Evolutionary conservation across 352 stramenopile genomes (phyloP), one percentile per base, ranked within the genome.

Genomic region (Phytophthora europaea): DNA sequence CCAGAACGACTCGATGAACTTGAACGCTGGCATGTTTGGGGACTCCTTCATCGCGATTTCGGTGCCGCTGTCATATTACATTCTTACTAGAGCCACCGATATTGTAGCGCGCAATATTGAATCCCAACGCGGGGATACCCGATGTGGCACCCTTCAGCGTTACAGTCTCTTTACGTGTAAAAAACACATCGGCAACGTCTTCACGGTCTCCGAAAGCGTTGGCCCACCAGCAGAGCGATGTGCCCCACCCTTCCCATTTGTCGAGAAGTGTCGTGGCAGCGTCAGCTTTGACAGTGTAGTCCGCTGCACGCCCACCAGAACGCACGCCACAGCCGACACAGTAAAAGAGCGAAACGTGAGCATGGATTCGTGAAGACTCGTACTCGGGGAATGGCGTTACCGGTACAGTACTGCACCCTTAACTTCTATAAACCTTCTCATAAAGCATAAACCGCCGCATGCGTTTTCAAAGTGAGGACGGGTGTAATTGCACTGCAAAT

Each of bases 51-150:
- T 91, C 6, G 61, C 59, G 10, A 82, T 67, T 23, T 72, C 62
- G 15, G 71, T 86, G 20, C 80, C 82, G 40, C 62, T 65, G 31
- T 85, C 66, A 61, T 81, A 87, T 78, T 9, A 79, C 74, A 53
- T 87, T 80, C 36, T 56, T 79, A 20, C 74, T 65, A 18, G 82
- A 83, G 4, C 82, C 84, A 43, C 84, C 84, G 22, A 91, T 68
- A 60, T 91, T 91, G 74, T 91, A 91, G 34, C 82, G 82, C 10
- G 69, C 82, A n/a, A 92, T 85, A 68, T 85, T 92, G 47, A 92
- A 71, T 7, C 79, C 81, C 2, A 91, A 61, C 0, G 65, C 79
- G 1, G 84, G 84, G 4, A 92, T 36, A 8, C 52, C 70, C 1
- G 67, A 72, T 16, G 62, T 28, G 28, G 57, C 61, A n/a, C 69